Evolutionary conservation across 2,329 filamentous ascomycete species (phyloP), one percentile per base, ranked within the genome.

Genomic region (Grosmannia serpens): DNA sequence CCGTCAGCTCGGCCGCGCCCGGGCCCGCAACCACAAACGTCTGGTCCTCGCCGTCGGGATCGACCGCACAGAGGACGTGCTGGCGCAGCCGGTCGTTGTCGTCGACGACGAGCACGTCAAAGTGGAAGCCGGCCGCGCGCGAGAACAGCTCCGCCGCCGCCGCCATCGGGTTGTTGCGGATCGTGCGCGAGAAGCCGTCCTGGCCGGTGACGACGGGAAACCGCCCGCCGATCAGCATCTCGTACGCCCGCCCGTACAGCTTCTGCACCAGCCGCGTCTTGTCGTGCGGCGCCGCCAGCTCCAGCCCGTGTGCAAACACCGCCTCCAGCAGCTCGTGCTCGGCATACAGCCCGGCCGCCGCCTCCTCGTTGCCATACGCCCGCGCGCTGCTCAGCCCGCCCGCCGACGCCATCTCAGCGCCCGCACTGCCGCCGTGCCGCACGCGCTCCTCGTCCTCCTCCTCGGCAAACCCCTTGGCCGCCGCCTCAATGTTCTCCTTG

Each of bases 301-400:
- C 22, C 3, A 61, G 10, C 5, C 59, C 59, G 8, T 29, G 44
- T 9, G 53, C 35, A 41, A 61, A 61, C 9, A 61, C 55, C 1
- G 57, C 59, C 27, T 57, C 56, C 8, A 61, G 51, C 33, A 61
- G 51, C 20, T 61, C 57, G 33, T 61, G 57, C 35, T 61, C 59
- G 2, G 59, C 54, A 26, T 41, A 61, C 15, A 61, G 38, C 1
- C 49, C 26, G 2, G 50, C 53, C 6, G 57, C 26, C 9, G 44
- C 51, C 24, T 55, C 46, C 7, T 56, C 47, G 26, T 56, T n/a
- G 20, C 41, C 41, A 10, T n/a, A 22, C 4, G 41, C 5, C 31
- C 10, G 31, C 31, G 10, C 6, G 31, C 31, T 33, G 31, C 31
- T n/a, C n/a, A n/a, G n/a, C n/a, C n/a, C n/a, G n/a, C 5, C 6